A percentile compares a stretch with the other conserved stretches of the same genome.
Evolutionary conservation across 495 filamentous ascomycete genomes (phyloP).

Genomic region (Acidomyces sp.): DNA sequence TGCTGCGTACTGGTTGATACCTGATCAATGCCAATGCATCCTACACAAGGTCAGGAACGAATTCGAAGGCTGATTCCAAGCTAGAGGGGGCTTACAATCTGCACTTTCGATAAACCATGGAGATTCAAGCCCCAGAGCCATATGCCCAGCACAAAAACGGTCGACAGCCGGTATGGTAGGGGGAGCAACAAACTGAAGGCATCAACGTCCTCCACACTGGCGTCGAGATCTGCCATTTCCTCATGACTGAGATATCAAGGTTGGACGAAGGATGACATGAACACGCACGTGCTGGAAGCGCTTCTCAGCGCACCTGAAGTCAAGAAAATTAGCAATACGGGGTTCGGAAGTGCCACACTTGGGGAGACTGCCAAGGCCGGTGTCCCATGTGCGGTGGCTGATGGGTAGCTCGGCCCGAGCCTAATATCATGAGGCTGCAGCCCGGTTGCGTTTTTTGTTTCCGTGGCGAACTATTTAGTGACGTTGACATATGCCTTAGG

Average conservation of each 20-base stretch:
- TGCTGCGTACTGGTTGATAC: slow-evolving; percentile 61
- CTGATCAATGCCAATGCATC: slow-evolving; percentile 68
- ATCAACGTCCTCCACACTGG: slow-evolving; percentile 47
- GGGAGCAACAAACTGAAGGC: slow-evolving; percentile 71
- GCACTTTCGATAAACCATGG: slow-evolving; percentile 58
- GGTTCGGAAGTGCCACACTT: slow-evolving; percentile 1
- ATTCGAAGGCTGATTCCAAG: slow-evolving; percentile 10
- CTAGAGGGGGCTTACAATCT: slow-evolving; percentile 42
- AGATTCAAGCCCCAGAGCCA: slow-evolving; percentile 88
- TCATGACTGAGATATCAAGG: too few species aligned
- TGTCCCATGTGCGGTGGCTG: too few species aligned
- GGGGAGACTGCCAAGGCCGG: too few species aligned
- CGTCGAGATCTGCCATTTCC: slow-evolving; percentile 11
- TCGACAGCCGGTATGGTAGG: slow-evolving; percentile 70
- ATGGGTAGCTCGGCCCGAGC: not conserved
- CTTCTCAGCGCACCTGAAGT: too few species aligned
- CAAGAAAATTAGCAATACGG: not conserved
- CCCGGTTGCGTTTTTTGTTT: too few species aligned
- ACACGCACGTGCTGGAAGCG: too few species aligned
- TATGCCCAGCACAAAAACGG: slow-evolving; percentile 67
- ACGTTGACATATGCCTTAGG: too few species aligned
- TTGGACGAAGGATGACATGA: too few species aligned
- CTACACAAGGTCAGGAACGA: slow-evolving; percentile 27
- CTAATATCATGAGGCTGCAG: not conserved
- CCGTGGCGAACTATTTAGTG: too few species aligned